phyloP scores from a whole-genome alignment of 768 basidiomycete genomes.

The Xerocomellus chrysenteron region DNA sequence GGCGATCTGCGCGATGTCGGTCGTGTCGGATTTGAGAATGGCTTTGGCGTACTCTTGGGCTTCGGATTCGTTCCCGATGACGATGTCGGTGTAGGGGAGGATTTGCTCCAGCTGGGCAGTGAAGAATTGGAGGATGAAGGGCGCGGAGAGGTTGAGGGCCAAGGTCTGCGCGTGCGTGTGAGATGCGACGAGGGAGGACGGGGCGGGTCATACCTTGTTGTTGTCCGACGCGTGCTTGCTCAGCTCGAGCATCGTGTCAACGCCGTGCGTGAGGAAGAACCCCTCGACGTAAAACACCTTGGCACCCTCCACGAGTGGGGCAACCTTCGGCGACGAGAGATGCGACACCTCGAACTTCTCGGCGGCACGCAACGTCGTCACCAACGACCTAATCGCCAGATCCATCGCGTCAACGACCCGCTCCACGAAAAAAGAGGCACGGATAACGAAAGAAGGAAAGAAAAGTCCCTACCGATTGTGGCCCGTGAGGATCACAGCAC shows the following conservation, averaged over 20 bases:
- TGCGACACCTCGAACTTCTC: conserved; percentile 87
- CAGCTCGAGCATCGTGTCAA: conserved; percentile 65
- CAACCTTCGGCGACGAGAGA: conserved; percentile 71
- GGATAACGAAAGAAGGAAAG: not conserved
- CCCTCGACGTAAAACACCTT: conserved; percentile 93
- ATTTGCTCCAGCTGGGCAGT: conserved; percentile 74
- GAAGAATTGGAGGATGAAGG: conserved; percentile 97
- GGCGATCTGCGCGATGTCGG: conserved; percentile 68
- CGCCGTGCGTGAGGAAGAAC: conserved; percentile 95
- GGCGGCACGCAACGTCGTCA: conserved; percentile 86
- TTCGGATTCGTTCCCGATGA: conserved; percentile 97
- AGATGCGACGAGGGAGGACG: not conserved
- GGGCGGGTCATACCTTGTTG: conserved; percentile 58
- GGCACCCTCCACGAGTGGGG: conserved; percentile 74
- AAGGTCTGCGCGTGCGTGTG: conserved; percentile 56
- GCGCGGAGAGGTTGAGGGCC: conserved; percentile 91
- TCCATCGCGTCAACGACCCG: not conserved
- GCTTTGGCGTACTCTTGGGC: conserved; percentile 83
- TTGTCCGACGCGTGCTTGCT: conserved; percentile 73
- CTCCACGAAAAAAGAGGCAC: not conserved
- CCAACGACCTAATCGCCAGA: conserved; percentile 64
- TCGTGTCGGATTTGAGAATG: conserved; percentile 64
- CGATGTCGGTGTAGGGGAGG: conserved; percentile 79
- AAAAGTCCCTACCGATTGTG: conserved; percentile 69
- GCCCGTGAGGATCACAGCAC: conserved; percentile 92